phyloP scores from a whole-genome alignment of 2,329 filamentous ascomycete species.

The Penicillium sp. region DNA sequence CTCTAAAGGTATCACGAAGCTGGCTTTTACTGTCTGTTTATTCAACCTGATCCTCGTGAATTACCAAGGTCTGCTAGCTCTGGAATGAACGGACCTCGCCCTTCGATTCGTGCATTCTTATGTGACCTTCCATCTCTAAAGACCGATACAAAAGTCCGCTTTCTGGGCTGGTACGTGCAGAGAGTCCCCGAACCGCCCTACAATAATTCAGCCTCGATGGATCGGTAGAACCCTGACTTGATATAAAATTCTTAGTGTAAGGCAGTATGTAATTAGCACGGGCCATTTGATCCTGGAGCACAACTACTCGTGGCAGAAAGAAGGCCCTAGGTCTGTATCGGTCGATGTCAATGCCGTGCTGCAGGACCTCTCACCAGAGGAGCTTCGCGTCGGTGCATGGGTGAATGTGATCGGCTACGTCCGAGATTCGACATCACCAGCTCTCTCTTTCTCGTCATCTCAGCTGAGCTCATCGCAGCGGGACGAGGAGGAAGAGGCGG shows the following conservation, averaged over 20 bases:
- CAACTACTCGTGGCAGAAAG: conserved; percentile 45
- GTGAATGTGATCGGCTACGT: conserved; percentile 83
- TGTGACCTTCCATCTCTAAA: conserved; percentile 50
- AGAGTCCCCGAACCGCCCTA: neutral
- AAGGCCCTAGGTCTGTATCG: conserved; percentile 44
- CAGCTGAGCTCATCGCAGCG: conserved; percentile 4
- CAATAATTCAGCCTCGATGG: neutral
- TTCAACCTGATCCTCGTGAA: neutral
- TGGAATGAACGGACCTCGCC: conserved; percentile 50
- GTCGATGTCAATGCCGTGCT: conserved; percentile 71
- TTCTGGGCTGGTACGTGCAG: conserved; percentile 74
- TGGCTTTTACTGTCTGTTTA: too few species aligned
- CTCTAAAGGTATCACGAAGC: too few species aligned
- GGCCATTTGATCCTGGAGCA: conserved; percentile 65
- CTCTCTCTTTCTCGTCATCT: conserved; percentile 13
- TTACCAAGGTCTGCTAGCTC: neutral
- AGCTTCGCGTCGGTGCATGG: conserved; percentile 73
- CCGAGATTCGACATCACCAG: conserved; percentile 25
- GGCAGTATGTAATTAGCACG: conserved; percentile 50
- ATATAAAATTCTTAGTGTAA: conserved; percentile 44
- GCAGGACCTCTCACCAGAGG: conserved; percentile 55
- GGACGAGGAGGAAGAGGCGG: neutral
- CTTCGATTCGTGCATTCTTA: conserved; percentile 61
- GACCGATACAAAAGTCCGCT: conserved; percentile 74
- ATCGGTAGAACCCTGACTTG: too few species aligned